Evolutionary conservation across 108 stramenopile species (phyloP).

Genomic region (Pseudonitzschia multistriata): DNA sequence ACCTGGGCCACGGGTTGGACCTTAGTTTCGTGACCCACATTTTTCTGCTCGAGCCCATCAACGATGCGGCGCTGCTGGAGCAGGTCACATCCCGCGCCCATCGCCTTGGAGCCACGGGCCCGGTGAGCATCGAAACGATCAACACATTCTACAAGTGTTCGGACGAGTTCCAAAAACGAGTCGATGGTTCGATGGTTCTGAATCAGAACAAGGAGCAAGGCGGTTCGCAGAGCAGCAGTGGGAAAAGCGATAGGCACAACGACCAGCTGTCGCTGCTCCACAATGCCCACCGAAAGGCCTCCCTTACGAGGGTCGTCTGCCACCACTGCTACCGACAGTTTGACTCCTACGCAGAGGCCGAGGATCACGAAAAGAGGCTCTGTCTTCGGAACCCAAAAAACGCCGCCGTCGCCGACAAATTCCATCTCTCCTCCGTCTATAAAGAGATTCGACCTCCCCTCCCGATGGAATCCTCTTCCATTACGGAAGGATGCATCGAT

Average conservation of each 20-base stretch:
- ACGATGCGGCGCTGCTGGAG: conserved; percentile 68
- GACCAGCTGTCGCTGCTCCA: conserved; percentile 13
- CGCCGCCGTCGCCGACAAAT: conserved; percentile 28
- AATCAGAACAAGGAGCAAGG: neutral
- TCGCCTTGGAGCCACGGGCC: conserved; percentile 69
- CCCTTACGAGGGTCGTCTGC: conserved; percentile 36
- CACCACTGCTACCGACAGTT: conserved; percentile 52
- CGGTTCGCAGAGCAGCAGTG: neutral
- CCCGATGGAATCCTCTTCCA: conserved; percentile 21
- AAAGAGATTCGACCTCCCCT: conserved; percentile 45
- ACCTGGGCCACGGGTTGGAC: conserved; percentile 72
- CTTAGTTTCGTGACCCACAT: conserved; percentile 82
- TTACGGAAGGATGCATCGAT: too few relatives aligned
- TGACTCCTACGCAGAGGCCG: conserved; percentile 31
- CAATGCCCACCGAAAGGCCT: conserved; percentile 18
- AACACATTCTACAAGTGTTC: conserved; percentile 21
- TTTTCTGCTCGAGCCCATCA: conserved; percentile 75
- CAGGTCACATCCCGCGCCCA: conserved; percentile 80
- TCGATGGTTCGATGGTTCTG: neutral
- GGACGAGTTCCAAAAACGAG: neutral
- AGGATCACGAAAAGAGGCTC: conserved; percentile 37
- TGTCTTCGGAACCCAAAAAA: conserved; percentile 51
- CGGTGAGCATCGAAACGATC: conserved; percentile 68
- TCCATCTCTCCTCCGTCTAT: conserved; percentile 55
- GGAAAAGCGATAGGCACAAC: neutral